A percentile compares a stretch with the other conserved stretches of the same genome.
These are phyloP conservation scores for Scopulariopsis brevicaulis DNA, from an alignment of 2,329 filamentous ascomycete species.

Conservation along the genomic window DNA sequence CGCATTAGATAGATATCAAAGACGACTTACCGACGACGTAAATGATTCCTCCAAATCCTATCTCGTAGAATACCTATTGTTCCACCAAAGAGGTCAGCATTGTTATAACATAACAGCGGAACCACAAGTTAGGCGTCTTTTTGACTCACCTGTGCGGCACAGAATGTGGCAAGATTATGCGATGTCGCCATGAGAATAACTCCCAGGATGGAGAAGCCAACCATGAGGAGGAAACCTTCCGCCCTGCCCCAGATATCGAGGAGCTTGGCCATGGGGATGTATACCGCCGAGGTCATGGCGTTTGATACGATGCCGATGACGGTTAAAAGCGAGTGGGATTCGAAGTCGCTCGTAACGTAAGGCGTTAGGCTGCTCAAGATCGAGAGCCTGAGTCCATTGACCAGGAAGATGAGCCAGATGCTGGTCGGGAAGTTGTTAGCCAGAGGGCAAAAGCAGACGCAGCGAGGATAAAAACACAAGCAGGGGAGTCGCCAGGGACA, in stretches of 20 bases:
- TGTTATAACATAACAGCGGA: no score
- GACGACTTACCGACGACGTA: background rate
- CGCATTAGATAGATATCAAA: no score
- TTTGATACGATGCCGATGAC: constrained; percentile 37
- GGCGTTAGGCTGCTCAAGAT: constrained; percentile 23
- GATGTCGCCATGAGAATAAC: constrained; percentile 57
- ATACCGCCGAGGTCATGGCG: constrained; percentile 40
- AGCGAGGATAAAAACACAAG: background rate
- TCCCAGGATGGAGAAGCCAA: constrained; percentile 34
- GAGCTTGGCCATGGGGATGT: constrained; percentile 44
- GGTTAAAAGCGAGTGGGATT: constrained; percentile 37
- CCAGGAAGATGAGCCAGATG: constrained; percentile 36
- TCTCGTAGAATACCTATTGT: background rate
- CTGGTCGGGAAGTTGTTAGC: background rate
- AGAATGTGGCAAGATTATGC: constrained; percentile 29
- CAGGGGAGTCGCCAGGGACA: constrained; percentile 24
- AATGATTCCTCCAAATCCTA: background rate
- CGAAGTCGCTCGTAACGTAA: constrained; percentile 35
- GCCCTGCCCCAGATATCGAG: constrained; percentile 53
- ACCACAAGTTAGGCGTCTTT: background rate
- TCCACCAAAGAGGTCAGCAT: background rate
- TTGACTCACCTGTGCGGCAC: constrained; percentile 28
- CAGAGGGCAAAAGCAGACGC: background rate
- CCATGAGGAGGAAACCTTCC: constrained; percentile 41
- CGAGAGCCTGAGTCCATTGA: constrained; percentile 28